phyloP scores from a whole-genome alignment of 176 grass and related monocot species.

The Ensete ventricosum region DNA sequence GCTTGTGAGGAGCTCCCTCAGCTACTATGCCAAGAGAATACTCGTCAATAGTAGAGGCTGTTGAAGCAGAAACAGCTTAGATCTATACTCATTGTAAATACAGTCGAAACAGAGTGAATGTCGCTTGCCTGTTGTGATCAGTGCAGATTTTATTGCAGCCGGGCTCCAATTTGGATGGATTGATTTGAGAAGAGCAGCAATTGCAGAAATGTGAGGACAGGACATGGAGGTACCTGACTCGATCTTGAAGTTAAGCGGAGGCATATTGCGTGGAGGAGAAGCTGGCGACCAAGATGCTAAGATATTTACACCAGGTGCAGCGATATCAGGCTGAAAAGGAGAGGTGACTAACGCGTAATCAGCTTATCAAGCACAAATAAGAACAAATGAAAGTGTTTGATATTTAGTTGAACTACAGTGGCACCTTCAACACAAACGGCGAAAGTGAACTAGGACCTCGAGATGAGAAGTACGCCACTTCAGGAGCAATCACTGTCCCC shows the following conservation, averaged over 20 bases:
- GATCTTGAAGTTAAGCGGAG: conserved; percentile 65
- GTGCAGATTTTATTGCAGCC: conserved; percentile 82
- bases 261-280: conserved; percentile 29
- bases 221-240: conserved; percentile 97
- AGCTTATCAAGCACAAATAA: not conserved
- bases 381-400: not conserved
- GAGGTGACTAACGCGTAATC: not conserved
- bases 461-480: conserved; percentile 93
- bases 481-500: conserved; percentile 68
- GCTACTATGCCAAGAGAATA: conserved; percentile 62
- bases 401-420: not conserved
- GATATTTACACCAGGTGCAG: conserved; percentile 95
- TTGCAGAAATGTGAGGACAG: conserved; percentile 69
- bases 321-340: conserved; percentile 67
- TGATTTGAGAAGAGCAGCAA: conserved; percentile 76
- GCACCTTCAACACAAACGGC: conserved; percentile 79
- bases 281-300: conserved; percentile 87
- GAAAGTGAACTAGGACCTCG: conserved; percentile 81
- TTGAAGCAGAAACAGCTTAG: not conserved
- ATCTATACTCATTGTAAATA: too few species aligned
- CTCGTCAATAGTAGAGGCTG: conserved; percentile 47
- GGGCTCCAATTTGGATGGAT: conserved; percentile 82
- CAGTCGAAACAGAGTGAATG: not conserved
- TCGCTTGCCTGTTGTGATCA: conserved; percentile 68
- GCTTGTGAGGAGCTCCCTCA: conserved; percentile 62